Base-by-base conservation (phyloP, 116 monocot species). In the Phalaenopsis hybrid region DNA sequence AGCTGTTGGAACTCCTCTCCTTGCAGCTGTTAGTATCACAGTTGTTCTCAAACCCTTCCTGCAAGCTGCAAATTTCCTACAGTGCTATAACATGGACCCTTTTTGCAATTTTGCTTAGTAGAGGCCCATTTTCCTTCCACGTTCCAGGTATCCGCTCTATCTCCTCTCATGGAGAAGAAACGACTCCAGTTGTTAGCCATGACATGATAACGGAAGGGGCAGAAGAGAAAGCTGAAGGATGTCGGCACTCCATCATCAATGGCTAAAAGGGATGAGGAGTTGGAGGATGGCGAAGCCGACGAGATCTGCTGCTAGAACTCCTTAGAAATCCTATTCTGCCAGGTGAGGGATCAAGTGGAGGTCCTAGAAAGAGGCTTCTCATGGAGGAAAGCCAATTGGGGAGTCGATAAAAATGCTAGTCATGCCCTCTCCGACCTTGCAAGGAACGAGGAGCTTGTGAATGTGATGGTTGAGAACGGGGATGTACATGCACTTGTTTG, bases 401-500 rank as follows among this genome's bases (percentile, higher is more conserved):
- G 79, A 44, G 89, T 87, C 57, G 89, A 95, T 52, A 92, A 89
- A 83, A 89, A 91, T 75, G 95, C 95, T 37, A 83, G 88, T 44
- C 92, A 99, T 74, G 76, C 88, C 81, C 89, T 95, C 44, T 89
- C 96, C 55, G 96, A 99, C 83, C 91, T 95, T 31, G 95, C 99
- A 46, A 99, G 95, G 87, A 92, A 92, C 82, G 99, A 99, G 90
- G 99, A 99, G 67, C 83, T 94, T n/a, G 95, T 95, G 77, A 91
- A 88, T 75, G 79, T 80, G 68, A 94, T 99, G 41, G 99, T 99
- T 20, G 95, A 95, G 9, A 88, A 82, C 9, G 94, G 94, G 34
- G 92, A 92, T 3, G 28, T 28, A 28, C 28, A 28, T 28, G 28
- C 28, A 28, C 28, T 28, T 28, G 28, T 28, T 28, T 28, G 28